phyloP scores from a whole-genome alignment of 2,329 filamentous ascomycete genomes.

The Colletotrichum limetticola region DNA sequence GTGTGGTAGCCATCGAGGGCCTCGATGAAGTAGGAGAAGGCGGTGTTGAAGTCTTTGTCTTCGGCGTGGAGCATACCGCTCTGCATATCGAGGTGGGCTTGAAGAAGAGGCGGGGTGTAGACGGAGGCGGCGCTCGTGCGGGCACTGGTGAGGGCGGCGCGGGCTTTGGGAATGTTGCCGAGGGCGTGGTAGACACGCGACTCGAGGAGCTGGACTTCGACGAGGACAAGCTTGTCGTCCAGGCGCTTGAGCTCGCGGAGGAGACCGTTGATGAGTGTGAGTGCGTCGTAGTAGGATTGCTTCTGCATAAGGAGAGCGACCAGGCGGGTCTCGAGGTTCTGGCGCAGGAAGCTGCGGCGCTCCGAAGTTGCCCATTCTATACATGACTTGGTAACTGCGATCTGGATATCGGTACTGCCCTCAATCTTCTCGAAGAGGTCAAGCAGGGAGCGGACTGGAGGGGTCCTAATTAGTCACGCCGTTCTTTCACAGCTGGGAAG shows the following conservation, averaged over 20 bases:
- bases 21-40: conserved; percentile 99
- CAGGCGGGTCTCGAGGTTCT: conserved; percentile 94
- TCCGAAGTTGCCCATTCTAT: conserved; percentile 99
- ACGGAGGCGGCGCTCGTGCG: conserved; percentile 96
- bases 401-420: conserved; percentile 93
- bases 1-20: conserved; percentile 96
- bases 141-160: conserved; percentile 92
- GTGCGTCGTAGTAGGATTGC: conserved; percentile 95
- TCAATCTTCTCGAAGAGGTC: conserved; percentile 95
- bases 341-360: conserved; percentile 93
- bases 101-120: conserved; percentile 93
- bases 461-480: not conserved
- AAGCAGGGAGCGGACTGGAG: conserved; percentile 89
- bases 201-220: conserved; percentile 97
- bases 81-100: conserved; percentile 98
- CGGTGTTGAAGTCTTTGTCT: conserved; percentile 98
- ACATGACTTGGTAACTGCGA: conserved; percentile 95
- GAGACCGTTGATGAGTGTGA: conserved; percentile 95
- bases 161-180: conserved; percentile 95
- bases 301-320: conserved; percentile 97
- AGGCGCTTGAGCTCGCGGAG: conserved; percentile 97
- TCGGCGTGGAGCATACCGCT: conserved; percentile 98
- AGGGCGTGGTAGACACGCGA: conserved; percentile 97
- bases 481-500: not conserved
- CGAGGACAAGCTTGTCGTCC: conserved; percentile 97